Evolutionary conservation across 2,329 filamentous ascomycete species (phyloP).

Genomic region (Paracamarosporium sp.): DNA sequence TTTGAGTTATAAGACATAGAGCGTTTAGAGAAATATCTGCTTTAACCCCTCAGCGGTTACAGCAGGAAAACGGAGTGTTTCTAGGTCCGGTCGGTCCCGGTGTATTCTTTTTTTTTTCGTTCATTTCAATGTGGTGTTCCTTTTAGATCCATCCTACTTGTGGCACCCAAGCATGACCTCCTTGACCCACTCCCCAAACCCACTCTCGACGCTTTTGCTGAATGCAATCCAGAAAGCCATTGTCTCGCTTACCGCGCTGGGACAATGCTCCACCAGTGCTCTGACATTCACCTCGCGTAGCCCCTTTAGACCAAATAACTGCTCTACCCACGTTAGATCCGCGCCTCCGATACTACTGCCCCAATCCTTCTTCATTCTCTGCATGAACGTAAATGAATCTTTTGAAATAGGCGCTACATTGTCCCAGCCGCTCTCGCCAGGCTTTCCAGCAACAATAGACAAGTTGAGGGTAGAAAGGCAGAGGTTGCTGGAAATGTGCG

Average conservation of each 20-base stretch:
- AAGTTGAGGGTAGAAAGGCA: conserved; percentile 45
- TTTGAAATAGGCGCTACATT: conserved; percentile 42
- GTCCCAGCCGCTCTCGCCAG: conserved; percentile 56
- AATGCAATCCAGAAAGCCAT: conserved; percentile 67
- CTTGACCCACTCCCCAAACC: conserved; percentile 61
- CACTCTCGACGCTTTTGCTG: conserved; percentile 64
- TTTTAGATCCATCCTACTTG: background rate
- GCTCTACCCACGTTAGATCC: conserved; percentile 63
- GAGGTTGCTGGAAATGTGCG: conserved; percentile 34
- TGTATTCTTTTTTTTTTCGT: background rate
- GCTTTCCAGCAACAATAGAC: conserved; percentile 63
- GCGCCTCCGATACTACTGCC: conserved; percentile 29
- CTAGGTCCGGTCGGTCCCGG: too few species aligned
- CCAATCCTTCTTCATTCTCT: conserved; percentile 35
- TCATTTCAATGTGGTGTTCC: too few species aligned
- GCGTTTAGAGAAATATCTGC: too few species aligned
- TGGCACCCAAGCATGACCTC: conserved; percentile 39
- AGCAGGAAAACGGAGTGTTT: too few species aligned
- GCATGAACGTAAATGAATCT: conserved; percentile 32
- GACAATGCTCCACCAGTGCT: conserved; percentile 62
- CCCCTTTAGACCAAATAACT: conserved; percentile 59
- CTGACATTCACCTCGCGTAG: conserved; percentile 60
- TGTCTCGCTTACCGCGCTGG: conserved; percentile 59
- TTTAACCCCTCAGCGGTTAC: too few species aligned
- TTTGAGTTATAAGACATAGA: too few species aligned